Conservation (phyloP, 2,329 filamentous ascomycete species). For the Monilinia fructicola region DNA sequence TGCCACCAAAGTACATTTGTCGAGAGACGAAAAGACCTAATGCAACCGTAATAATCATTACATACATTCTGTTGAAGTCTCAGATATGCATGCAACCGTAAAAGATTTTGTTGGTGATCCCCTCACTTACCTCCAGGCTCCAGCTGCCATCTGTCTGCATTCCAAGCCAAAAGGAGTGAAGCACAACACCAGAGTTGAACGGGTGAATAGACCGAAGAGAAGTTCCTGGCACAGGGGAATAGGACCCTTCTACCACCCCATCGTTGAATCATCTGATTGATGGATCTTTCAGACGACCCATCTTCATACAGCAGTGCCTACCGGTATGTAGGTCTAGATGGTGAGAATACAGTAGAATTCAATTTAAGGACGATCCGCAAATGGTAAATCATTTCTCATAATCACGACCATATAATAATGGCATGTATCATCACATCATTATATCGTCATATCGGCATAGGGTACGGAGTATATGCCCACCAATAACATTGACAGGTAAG, state of each 20-base stretch:
- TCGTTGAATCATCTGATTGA: constrained; percentile 9
- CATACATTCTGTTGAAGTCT: constrained; percentile 3
- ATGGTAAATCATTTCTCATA: too few species aligned
- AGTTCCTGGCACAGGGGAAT: neutral
- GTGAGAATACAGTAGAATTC: neutral
- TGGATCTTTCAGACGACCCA: neutral
- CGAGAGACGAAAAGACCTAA: neutral
- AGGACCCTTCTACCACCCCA: constrained; percentile 14
- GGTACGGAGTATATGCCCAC: neutral
- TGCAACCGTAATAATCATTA: neutral
- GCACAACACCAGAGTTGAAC: neutral
- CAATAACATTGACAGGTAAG: constrained; percentile 12
- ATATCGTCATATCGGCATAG: constrained; percentile 8
- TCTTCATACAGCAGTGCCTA: neutral
- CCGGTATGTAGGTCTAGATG: neutral
- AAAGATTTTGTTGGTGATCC: neutral
- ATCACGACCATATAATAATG: too few species aligned
- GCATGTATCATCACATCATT: neutral
- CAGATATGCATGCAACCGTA: constrained; percentile 6
- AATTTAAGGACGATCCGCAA: too few species aligned
- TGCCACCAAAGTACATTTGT: neutral
- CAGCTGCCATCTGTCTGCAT: constrained; percentile 6
- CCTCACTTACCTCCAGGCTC: constrained; percentile 9
- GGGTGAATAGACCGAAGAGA: too few species aligned
- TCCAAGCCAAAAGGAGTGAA: constrained; percentile 11